Evolutionary conservation across 768 basidiomycete genomes (phyloP).

Genomic region (Phanerochaete carnosa): DNA sequence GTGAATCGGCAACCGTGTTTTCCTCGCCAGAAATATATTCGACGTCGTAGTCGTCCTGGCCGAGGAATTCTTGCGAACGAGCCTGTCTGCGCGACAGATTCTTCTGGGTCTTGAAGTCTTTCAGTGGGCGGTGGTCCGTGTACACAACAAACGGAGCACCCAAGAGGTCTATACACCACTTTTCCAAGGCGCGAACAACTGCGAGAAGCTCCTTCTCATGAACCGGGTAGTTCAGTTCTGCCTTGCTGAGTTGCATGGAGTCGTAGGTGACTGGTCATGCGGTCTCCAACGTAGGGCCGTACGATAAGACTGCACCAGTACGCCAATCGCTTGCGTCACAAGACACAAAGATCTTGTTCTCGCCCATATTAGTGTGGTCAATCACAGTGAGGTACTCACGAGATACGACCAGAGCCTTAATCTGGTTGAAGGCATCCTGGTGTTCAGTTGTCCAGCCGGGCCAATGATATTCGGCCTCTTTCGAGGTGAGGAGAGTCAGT

Average conservation of each 20-base stretch:
- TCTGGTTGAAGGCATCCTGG: conserved; percentile 33
- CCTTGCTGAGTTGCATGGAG: conserved; percentile 23
- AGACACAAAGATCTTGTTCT: conserved; percentile 33
- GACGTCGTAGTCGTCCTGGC: conserved; percentile 32
- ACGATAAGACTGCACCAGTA: conserved; percentile 30
- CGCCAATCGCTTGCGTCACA: conserved; percentile 29
- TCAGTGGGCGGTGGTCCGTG: conserved; percentile 36
- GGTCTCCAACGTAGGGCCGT: conserved; percentile 27
- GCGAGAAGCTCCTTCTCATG: conserved; percentile 38
- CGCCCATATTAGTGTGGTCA: conserved; percentile 26
- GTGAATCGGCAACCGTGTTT: conserved; percentile 37
- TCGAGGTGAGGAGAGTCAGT: conserved; percentile 24
- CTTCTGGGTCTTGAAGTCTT: conserved; percentile 28
- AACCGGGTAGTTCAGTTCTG: conserved; percentile 33
- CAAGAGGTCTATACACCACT: conserved; percentile 17
- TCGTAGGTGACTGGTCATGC: conserved; percentile 32
- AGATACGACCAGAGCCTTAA: conserved; percentile 28
- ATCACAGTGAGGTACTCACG: conserved; percentile 28
- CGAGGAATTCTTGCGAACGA: conserved; percentile 37
- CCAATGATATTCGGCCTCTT: conserved; percentile 15
- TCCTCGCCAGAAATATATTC: conserved; percentile 34
- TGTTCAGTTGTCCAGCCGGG: conserved; percentile 24
- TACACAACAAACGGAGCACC: conserved; percentile 23
- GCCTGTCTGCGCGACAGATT: conserved; percentile 32
- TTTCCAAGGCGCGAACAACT: conserved; percentile 28